Percentiles rank a stretch among this genome's conserved stretches.
phyloP scores from a whole-genome alignment of 1,284 basidiomycete genomes.

The Ganoderma leucocontextum region DNA sequence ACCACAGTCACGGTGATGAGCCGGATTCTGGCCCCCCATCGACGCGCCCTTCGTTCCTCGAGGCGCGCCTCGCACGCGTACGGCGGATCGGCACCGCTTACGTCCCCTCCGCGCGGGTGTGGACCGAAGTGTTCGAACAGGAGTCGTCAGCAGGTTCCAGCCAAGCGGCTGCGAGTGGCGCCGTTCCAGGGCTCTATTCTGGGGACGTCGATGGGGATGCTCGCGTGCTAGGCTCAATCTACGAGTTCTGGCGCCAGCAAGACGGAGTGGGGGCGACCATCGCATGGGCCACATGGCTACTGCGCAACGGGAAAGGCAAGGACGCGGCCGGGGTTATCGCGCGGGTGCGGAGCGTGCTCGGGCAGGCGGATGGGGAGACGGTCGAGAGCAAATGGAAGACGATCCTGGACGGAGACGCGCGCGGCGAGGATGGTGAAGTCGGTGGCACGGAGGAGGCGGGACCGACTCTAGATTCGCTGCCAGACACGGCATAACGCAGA shows the following conservation, averaged over 20 bases:
- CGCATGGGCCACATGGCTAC: constrained; percentile 57
- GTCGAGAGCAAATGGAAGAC: constrained; percentile 40
- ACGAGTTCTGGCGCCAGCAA: constrained; percentile 51
- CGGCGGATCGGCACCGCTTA: constrained; percentile 52
- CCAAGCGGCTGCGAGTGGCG: background rate
- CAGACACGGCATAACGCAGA: background rate
- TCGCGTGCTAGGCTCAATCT: constrained; percentile 47
- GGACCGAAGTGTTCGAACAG: constrained; percentile 51
- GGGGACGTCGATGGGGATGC: constrained; percentile 35
- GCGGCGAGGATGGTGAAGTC: constrained; percentile 16
- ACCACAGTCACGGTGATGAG: background rate
- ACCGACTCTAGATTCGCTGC: constrained; percentile 13
- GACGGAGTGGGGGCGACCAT: constrained; percentile 50
- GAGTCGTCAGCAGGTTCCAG: constrained; percentile 31
- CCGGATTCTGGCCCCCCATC: background rate
- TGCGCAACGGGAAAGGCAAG: constrained; percentile 47
- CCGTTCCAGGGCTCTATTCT: constrained; percentile 2
- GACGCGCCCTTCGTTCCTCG: constrained; percentile 8
- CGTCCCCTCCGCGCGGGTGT: constrained; percentile 53
- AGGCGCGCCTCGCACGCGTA: constrained; percentile 45
- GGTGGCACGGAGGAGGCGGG: constrained; percentile 16
- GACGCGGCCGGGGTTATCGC: constrained; percentile 38
- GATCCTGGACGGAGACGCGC: constrained; percentile 29
- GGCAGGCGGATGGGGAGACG: constrained; percentile 29
- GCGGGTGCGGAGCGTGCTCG: constrained; percentile 35